A percentile compares a stretch with the other conserved stretches of the same genome.
Evolutionary conservation across 192 early-diverging fungal genomes (phyloP).

Genomic region (Spizellomyces punctatus): DNA sequence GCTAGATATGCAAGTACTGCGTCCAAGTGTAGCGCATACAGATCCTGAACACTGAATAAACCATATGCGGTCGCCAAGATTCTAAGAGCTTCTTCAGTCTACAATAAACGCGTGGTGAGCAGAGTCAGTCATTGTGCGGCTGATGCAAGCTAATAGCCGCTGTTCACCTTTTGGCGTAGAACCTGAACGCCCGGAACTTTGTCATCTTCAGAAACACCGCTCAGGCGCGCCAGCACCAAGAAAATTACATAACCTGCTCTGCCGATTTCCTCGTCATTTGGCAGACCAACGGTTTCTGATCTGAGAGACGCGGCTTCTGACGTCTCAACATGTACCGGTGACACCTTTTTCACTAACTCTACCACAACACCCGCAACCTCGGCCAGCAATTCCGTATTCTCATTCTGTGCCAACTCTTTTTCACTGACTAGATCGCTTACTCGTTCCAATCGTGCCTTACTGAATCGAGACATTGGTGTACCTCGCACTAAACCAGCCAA

Average conservation of each 20-base stretch:
- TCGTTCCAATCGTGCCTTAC: neutral
- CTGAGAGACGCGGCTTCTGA: neutral
- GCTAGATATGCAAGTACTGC: conserved; percentile 4
- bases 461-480: conserved; percentile 18
- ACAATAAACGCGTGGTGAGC: neutral
- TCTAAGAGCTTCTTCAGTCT: conserved; percentile 11
- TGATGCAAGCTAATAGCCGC: no score
- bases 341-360: conserved; percentile 35
- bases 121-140: neutral
- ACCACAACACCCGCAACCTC: conserved; percentile 39
- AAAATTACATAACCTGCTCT: conserved; percentile 40
- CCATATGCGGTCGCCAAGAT: conserved; percentile 20
- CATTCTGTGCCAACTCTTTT: conserved; percentile 43
- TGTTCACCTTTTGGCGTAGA: conserved; percentile 7
- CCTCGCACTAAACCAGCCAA: conserved; percentile 45
- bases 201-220: conserved; percentile 37
- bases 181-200: conserved; percentile 36
- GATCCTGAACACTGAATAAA: conserved; percentile 11
- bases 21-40: conserved; percentile 34
- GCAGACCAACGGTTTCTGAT: conserved; percentile 4
- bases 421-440: conserved; percentile 37
- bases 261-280: conserved; percentile 8
- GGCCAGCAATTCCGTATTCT: conserved; percentile 41
- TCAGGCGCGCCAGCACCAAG: conserved; percentile 34
- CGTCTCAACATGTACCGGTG: neutral